Percentiles rank a stretch among this genome's conserved stretches.
Conservation (phyloP, 179 eudicot species). For the Spergularia azorica region DNA sequence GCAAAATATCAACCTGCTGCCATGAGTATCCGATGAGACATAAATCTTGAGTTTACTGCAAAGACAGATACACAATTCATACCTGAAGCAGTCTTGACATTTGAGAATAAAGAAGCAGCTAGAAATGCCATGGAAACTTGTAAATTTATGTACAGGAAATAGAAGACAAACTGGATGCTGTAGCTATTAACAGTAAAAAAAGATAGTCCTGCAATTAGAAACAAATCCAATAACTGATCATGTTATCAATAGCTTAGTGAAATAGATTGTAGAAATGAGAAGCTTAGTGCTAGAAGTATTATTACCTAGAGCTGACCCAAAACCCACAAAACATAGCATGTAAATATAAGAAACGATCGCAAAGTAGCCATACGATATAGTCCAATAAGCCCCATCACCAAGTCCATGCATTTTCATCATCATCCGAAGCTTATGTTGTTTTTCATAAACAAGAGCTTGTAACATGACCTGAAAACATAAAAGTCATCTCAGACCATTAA, state of each 20-base stretch:
- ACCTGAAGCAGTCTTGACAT: conserved; percentile 83
- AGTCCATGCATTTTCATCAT: conserved; percentile 99
- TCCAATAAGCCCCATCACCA: conserved; percentile 85
- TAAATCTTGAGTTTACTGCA: conserved; percentile 12
- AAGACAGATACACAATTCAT: conserved; percentile 10
- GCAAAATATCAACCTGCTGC: conserved; percentile 17
- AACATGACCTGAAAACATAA: conserved; percentile 52
- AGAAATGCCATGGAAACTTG: conserved; percentile 82
- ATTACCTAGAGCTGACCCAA: conserved; percentile 75
- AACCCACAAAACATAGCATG: conserved; percentile 71
- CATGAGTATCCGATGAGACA: conserved; percentile 4
- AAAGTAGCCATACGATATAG: conserved; percentile 76
- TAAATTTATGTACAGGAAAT: conserved; percentile 69
- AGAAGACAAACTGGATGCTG: conserved; percentile 83
- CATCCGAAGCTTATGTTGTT: conserved; percentile 72
- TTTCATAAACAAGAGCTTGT: conserved; percentile 81
- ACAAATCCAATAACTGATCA: background rate
- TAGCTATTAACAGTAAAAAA: conserved; percentile 68
- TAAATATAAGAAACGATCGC: conserved; percentile 56
- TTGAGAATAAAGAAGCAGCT: conserved; percentile 60
- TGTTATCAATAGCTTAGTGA: background rate
- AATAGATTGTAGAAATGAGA: conserved; percentile 6
- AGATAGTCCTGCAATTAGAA: conserved; percentile 54
- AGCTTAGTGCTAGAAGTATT: background rate
- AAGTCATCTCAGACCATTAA: background rate